phyloP scores from a whole-genome alignment of 805 yeast species.

The Tetrapisispora fleetii region DNA sequence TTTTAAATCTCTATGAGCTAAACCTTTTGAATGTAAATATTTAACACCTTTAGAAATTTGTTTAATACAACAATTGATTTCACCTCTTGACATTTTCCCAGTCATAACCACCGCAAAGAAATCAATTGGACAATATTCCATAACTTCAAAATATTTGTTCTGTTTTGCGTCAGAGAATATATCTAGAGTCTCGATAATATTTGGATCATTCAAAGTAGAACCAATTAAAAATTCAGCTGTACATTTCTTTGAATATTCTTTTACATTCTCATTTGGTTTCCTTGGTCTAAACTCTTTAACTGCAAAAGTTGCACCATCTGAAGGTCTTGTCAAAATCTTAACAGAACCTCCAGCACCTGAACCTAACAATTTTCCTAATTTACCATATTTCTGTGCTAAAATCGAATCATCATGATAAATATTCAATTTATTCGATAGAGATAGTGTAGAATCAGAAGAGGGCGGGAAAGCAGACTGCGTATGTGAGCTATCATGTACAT shows the following conservation, averaged over 20 bases:
- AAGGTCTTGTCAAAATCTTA: slow-evolving; percentile 55
- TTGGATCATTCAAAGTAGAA: slow-evolving; percentile 71
- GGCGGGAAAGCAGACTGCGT: slow-evolving; percentile 32
- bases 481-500: slow-evolving; percentile 19
- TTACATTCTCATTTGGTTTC: slow-evolving; percentile 56
- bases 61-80: slow-evolving; percentile 71
- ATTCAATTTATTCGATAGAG: slow-evolving; percentile 26
- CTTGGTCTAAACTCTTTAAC: slow-evolving; percentile 74
- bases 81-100: slow-evolving; percentile 70
- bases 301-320: slow-evolving; percentile 66
- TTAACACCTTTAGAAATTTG: slow-evolving; percentile 65
- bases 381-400: slow-evolving; percentile 55
- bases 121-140: slow-evolving; percentile 81
- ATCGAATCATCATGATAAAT: slow-evolving; percentile 44
- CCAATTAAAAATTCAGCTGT: slow-evolving; percentile 88
- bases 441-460: slow-evolving; percentile 26
- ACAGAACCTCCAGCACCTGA: slow-evolving; percentile 88
- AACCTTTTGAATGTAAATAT: slow-evolving; percentile 66
- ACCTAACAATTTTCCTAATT: slow-evolving; percentile 64
- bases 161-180: slow-evolving; percentile 47
- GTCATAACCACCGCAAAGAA: slow-evolving; percentile 84
- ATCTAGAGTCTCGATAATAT: slow-evolving; percentile 69
- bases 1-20: slow-evolving; percentile 76
- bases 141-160: slow-evolving; percentile 65
- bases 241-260: slow-evolving; percentile 77